Evolutionary conservation across 1,284 basidiomycete species (phyloP).

Genomic region (Leccinum angustisporum): DNA sequence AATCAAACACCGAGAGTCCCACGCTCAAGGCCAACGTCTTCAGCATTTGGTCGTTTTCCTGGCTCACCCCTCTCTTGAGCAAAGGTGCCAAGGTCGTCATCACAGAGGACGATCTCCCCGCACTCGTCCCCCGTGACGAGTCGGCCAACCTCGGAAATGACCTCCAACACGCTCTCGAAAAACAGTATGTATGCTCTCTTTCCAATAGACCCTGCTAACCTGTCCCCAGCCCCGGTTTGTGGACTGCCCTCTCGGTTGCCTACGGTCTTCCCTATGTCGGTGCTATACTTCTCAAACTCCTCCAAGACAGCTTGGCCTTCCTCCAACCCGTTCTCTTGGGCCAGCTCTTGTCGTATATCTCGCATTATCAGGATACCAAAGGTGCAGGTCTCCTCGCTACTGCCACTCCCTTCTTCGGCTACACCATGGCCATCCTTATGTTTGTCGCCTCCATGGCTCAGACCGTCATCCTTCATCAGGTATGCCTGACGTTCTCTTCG

Average conservation of each 20-base stretch:
- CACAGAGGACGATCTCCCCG: slow-evolving; percentile 76
- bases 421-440: slow-evolving; percentile 77
- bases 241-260: slow-evolving; percentile 69
- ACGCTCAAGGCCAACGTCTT: slow-evolving; percentile 83
- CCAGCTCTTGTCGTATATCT: slow-evolving; percentile 80
- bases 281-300: slow-evolving; percentile 68
- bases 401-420: slow-evolving; percentile 58
- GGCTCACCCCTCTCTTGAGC: slow-evolving; percentile 79
- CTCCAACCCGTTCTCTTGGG: slow-evolving; percentile 88
- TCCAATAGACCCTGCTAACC: slow-evolving; percentile 5
- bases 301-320: slow-evolving; percentile 83
- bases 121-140: slow-evolving; percentile 67
- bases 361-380: slow-evolving; percentile 60
- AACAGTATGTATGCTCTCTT: slow-evolving; percentile 44
- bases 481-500: slow-evolving; percentile 28
- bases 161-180: slow-evolving; percentile 62
- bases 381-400: slow-evolving; percentile 14
- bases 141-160: slow-evolving; percentile 68
- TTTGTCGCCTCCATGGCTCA: slow-evolving; percentile 76
- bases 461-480: slow-evolving; percentile 86
- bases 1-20: slow-evolving; percentile 66
- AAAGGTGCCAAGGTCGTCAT: slow-evolving; percentile 65
- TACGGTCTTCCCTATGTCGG: slow-evolving; percentile 79
- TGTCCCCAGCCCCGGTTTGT: slow-evolving; percentile 46
- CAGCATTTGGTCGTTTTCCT: slow-evolving; percentile 72